Conservation (phyloP, 2,329 filamentous ascomycete species). For the Paramyrothecium sp. region DNA sequence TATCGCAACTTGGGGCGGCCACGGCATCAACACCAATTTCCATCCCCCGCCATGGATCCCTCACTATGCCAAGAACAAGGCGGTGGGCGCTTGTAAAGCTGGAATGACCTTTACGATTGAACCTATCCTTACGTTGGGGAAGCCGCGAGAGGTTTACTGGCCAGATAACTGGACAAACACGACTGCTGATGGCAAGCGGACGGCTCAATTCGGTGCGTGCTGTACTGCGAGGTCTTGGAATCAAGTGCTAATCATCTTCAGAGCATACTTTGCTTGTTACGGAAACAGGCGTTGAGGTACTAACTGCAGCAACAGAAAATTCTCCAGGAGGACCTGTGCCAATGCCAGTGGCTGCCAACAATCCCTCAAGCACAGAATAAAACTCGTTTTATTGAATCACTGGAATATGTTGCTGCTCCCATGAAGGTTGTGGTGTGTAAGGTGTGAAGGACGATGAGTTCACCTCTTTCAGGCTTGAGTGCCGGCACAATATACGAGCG, state of each 20-base stretch:
- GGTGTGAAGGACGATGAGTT: too few relatives aligned
- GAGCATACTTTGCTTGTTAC: constrained; percentile 85
- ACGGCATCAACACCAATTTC: constrained; percentile 92
- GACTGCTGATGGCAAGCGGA: constrained; percentile 83
- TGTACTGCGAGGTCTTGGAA: too few relatives aligned
- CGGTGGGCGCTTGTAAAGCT: constrained; percentile 86
- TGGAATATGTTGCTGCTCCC: too few relatives aligned
- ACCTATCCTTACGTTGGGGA: constrained; percentile 94
- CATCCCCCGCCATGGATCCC: constrained; percentile 92
- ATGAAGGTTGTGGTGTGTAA: too few relatives aligned
- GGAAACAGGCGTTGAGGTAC: constrained; percentile 75
- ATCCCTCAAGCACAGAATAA: too few relatives aligned
- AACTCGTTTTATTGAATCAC: too few relatives aligned
- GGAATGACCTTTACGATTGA: constrained; percentile 99
- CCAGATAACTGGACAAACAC: constrained; percentile 98
- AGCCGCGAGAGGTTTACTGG: constrained; percentile 92
- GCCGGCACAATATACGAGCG: too few relatives aligned
- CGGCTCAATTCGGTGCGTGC: constrained; percentile 79
- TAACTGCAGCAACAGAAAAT: constrained; percentile 70
- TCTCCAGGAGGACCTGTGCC: constrained; percentile 73
- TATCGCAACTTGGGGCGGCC: constrained; percentile 93
- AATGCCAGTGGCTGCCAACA: constrained; percentile 40
- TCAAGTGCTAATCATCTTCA: constrained; percentile 29
- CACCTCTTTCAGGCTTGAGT: too few relatives aligned
- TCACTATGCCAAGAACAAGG: constrained; percentile 98